Evolutionary conservation across 2,329 filamentous ascomycete genomes (phyloP), one percentile per base, ranked within the genome.

Genomic region (Phyllosticta citriasiana): DNA sequence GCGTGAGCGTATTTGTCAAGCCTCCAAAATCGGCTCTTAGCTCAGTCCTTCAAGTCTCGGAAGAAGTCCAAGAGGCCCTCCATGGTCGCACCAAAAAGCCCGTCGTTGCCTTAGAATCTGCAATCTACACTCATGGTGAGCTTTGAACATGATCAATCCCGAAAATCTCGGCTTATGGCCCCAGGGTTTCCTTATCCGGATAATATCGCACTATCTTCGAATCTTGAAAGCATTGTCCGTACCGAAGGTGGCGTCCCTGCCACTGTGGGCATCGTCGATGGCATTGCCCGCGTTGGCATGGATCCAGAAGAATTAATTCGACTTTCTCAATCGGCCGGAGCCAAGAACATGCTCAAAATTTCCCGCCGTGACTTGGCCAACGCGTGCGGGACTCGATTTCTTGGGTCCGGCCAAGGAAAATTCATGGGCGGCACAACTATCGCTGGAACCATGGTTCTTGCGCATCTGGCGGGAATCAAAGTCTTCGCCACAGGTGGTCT

Each of bases 401-500:
- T 55, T 1, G 55, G 55, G 33, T 25, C 55, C 6, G 60, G 53
- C 19, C 53, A 58, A 19, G 59, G 54, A 35, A 57, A 80, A 60
- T 82, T 90, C 53, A 88, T 95, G 72, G 94, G 92, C 27, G 94
- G 93, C 9, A 99, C 94, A 1, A 99, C 94, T 2, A 89, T 99
- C 61, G 85, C 93, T 4, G 92, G 89, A 1, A 99, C 94, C 2
- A 97, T 96, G 89, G 75, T 97, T 47, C 83, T 99, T 30, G 90
- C 94, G 53, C 82, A 89, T 64, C 78, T 92, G 63, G 93, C 91
- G 27, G 92, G 92, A 9, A 96, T 99, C 71, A 88, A 86, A 65
- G 84, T 99, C 57, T 97, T 99, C 74, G 94, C 91, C 26, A 99
- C 94, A 5, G 94, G 94, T 54, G 94, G 94, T 12, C 84, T 99